Percentiles rank a stretch among this genome's conserved stretches.
phyloP scores from a whole-genome alignment of 257 asterid species.

The Solanum clarkiae region DNA sequence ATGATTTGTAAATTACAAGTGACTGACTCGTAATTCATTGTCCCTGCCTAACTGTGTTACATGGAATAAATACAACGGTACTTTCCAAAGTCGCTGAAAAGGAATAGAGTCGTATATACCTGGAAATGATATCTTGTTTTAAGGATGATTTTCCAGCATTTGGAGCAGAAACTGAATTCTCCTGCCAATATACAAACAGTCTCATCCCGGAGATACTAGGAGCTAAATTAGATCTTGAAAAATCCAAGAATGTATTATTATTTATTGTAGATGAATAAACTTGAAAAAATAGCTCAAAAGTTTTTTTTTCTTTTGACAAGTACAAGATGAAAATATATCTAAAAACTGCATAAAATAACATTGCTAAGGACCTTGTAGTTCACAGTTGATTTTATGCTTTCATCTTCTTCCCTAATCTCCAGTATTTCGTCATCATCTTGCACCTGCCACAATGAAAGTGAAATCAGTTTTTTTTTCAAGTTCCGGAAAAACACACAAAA shows the following conservation, averaged over 20 bases:
- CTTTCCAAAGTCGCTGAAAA: not conserved
- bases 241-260: not conserved
- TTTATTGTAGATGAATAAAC: not conserved
- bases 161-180: not conserved
- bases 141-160: not conserved
- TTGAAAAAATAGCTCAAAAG: not conserved
- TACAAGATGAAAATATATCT: not conserved
- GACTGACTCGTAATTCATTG: not conserved
- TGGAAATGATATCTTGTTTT: not conserved
- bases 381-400: conserved; percentile 10
- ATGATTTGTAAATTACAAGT: not conserved
- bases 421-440: conserved; percentile 73
- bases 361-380: conserved; percentile 33
- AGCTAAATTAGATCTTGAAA: not conserved
- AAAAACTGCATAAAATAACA: not conserved
- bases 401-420: conserved; percentile 63
- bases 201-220: not conserved
- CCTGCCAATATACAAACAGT: conserved; percentile 1
- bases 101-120: not conserved
- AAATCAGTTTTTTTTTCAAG: not conserved
- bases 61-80: not conserved
- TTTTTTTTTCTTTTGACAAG: not conserved
- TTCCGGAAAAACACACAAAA: not conserved
- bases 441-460: conserved; percentile 36
- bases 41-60: not conserved